Conservation (phyloP, 108 stramenopile species). For the Asterionellopsis glacialis region DNA sequence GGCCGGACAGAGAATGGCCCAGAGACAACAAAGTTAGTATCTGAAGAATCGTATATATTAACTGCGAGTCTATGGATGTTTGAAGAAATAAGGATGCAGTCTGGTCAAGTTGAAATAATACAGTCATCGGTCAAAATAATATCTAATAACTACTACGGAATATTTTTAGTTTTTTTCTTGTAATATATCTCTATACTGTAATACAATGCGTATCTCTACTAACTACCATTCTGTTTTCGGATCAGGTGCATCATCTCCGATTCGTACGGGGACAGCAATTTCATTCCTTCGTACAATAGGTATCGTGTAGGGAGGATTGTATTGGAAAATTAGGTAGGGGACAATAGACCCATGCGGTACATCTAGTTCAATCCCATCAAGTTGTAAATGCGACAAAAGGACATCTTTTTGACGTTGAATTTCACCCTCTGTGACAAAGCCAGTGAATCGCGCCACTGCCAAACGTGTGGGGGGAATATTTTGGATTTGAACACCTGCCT, state of each 20-base stretch:
- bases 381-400: constrained; percentile 55
- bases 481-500: constrained; percentile 52
- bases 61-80: too few relatives aligned
- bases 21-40: too few relatives aligned
- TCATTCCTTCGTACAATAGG: constrained; percentile 88
- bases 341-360: constrained; percentile 68
- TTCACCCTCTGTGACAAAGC: constrained; percentile 91
- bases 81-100: too few relatives aligned
- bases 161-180: too few relatives aligned
- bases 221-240: too few relatives aligned
- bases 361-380: constrained; percentile 80
- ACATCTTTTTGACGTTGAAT: constrained; percentile 83
- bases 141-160: too few relatives aligned
- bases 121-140: too few relatives aligned
- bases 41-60: too few relatives aligned
- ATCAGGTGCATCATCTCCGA: background rate
- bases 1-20: too few relatives aligned
- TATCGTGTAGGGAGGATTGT: constrained; percentile 93
- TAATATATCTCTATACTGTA: too few relatives aligned
- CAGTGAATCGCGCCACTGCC: constrained; percentile 76
- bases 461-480: constrained; percentile 66
- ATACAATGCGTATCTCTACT: too few relatives aligned
- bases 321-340: constrained; percentile 85
- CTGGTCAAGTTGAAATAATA: too few relatives aligned
- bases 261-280: constrained; percentile 70